Conservation (phyloP, 257 asterid genomes). For the Solanum medicagineum region DNA sequence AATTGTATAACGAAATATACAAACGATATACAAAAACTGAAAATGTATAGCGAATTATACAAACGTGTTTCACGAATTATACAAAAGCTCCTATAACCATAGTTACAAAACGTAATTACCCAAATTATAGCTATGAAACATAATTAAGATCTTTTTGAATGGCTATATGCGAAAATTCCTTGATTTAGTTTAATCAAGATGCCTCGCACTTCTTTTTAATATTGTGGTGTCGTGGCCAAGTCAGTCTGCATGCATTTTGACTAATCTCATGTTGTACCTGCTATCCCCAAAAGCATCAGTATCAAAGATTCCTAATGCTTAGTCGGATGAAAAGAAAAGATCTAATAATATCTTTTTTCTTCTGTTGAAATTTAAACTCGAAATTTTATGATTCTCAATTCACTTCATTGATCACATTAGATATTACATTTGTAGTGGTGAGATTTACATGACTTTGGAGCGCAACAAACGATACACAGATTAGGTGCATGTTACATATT, state of each 20-base stretch:
- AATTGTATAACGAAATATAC: too few species aligned
- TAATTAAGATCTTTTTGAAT: too few species aligned
- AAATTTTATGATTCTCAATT: background rate
- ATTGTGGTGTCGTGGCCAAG: background rate
- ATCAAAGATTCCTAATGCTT: background rate
- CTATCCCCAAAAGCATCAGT: background rate
- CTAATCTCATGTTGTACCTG: background rate
- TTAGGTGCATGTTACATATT: background rate
- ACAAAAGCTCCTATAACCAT: too few species aligned
- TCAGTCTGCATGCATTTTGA: background rate
- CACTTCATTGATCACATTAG: background rate
- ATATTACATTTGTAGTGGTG: background rate
- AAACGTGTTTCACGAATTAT: too few species aligned
- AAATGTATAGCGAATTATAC: too few species aligned
- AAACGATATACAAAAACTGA: too few species aligned
- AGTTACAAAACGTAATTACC: too few species aligned
- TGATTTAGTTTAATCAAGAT: too few species aligned
- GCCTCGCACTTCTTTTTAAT: background rate
- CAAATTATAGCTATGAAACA: too few species aligned
- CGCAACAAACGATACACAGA: background rate
- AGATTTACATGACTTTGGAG: background rate
- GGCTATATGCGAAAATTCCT: too few species aligned
- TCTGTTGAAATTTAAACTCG: background rate
- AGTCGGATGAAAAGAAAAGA: background rate
- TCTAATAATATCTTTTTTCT: background rate